Percentiles rank a stretch among this genome's conserved stretches.
These are phyloP conservation scores for Larix sibirica DNA, from an alignment of 83 land plant genomes.

Conservation along the genomic window DNA sequence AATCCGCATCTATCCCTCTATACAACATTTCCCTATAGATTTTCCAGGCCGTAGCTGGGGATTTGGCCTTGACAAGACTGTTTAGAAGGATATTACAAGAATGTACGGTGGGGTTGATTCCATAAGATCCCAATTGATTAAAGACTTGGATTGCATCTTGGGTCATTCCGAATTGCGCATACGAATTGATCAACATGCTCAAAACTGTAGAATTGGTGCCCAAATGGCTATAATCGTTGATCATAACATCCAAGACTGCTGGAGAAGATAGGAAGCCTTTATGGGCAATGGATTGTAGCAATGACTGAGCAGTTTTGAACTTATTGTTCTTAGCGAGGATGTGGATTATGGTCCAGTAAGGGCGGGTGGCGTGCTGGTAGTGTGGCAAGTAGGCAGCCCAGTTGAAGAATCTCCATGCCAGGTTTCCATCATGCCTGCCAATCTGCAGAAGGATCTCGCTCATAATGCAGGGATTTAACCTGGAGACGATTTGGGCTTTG, in stretches of 20 bases:
- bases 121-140: slow-evolving; percentile 39
- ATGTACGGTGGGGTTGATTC: slow-evolving; percentile 46
- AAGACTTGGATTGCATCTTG: slow-evolving; percentile 56
- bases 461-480: slow-evolving; percentile 17
- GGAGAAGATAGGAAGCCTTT: slow-evolving; percentile 42
- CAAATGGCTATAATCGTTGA: slow-evolving; percentile 9
- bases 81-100: slow-evolving; percentile 57
- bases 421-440: slow-evolving; percentile 27
- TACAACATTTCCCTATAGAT: slow-evolving; percentile 41
- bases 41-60: slow-evolving; percentile 56
- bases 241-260: slow-evolving; percentile 37
- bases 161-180: slow-evolving; percentile 34
- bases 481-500: background rate
- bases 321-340: slow-evolving; percentile 36
- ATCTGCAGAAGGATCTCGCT: slow-evolving; percentile 18
- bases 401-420: slow-evolving; percentile 46
- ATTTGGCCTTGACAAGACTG: slow-evolving; percentile 41
- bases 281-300: slow-evolving; percentile 43
- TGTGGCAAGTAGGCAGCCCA: slow-evolving; percentile 37
- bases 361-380: slow-evolving; percentile 35
- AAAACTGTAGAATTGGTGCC: slow-evolving; percentile 41
- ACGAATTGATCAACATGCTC: slow-evolving; percentile 58
- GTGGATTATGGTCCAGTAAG: slow-evolving; percentile 51
- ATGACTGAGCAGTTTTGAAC: slow-evolving; percentile 32
- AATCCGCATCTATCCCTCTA: slow-evolving; percentile 41